phyloP scores from a whole-genome alignment of 768 basidiomycete species.

The Trametes coccinea region DNA sequence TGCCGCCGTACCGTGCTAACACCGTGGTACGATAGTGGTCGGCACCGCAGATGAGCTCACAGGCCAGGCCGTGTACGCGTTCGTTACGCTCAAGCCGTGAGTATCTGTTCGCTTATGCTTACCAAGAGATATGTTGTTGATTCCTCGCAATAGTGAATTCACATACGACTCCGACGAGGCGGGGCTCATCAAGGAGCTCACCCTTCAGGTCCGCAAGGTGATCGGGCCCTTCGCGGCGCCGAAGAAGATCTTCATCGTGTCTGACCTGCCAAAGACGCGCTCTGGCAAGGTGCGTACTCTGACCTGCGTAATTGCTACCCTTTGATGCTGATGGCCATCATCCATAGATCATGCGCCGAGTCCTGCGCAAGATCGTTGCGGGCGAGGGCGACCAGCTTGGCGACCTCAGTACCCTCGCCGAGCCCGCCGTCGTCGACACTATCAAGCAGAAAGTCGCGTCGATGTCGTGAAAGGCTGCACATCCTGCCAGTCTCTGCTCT shows the following conservation, averaged over 20 bases:
- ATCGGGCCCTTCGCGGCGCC: constrained; percentile 98
- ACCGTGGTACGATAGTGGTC: constrained; percentile 50
- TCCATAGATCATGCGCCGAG: constrained; percentile 84
- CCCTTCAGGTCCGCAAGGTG: constrained; percentile 93
- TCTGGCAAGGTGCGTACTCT: constrained; percentile 75
- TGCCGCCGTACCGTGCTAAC: background rate
- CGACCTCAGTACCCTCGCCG: constrained; percentile 90
- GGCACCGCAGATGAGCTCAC: constrained; percentile 86
- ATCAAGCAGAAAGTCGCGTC: constrained; percentile 78
- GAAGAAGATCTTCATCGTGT: constrained; percentile 84
- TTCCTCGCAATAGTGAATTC: constrained; percentile 63
- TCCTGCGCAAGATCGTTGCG: constrained; percentile 94
- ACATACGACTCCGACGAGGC: constrained; percentile 72
- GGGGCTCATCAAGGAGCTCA: constrained; percentile 79
- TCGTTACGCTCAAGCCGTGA: constrained; percentile 92
- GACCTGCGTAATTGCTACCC: background rate
- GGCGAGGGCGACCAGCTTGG: constrained; percentile 95
- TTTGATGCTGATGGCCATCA: background rate
- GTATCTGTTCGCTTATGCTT: constrained; percentile 30
- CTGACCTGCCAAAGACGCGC: constrained; percentile 91
- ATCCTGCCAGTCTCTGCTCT: background rate
- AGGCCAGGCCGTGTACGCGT: constrained; percentile 92
- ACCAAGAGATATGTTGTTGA: background rate
- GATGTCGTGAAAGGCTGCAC: background rate
- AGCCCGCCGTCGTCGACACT: constrained; percentile 80